Evolutionary conservation across 73 alveolate species (phyloP).

Genomic region (Stentor coeruleus): DNA sequence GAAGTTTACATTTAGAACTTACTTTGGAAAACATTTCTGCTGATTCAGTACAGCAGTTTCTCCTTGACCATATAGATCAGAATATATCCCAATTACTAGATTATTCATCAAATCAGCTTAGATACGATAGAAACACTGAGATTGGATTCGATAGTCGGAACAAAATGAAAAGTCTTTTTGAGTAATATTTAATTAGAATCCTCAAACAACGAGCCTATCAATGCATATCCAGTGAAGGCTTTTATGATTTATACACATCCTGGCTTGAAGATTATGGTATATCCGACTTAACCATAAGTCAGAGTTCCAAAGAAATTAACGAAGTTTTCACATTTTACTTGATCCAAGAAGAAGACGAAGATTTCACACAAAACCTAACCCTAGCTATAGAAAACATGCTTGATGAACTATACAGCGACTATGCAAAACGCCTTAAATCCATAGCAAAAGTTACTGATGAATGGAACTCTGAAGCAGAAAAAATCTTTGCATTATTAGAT

Average conservation of each 20-base stretch:
- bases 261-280: not conserved
- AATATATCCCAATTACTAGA: not conserved
- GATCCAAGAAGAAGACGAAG: not conserved
- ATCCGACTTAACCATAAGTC: not conserved
- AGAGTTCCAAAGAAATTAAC: conserved; percentile 19
- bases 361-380: not conserved
- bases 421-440: not conserved
- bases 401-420: not conserved
- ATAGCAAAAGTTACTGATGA: not conserved
- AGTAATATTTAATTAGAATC: not conserved
- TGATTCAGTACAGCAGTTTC: not conserved
- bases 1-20: not conserved
- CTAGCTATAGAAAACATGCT: not conserved
- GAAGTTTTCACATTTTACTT: conserved; percentile 15
- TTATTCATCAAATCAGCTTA: not conserved
- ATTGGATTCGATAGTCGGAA: not conserved
- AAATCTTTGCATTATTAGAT: not conserved
- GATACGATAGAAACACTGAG: conserved; percentile 18
- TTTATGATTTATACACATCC: not conserved
- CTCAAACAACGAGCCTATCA: not conserved
- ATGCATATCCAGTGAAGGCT: not conserved
- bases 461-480: not conserved
- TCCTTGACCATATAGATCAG: conserved; percentile 2
- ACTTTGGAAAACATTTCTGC: not conserved
- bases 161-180: not conserved